Conservation (phyloP, 176 grass and related monocot genomes). For the Themeda triandra region DNA sequence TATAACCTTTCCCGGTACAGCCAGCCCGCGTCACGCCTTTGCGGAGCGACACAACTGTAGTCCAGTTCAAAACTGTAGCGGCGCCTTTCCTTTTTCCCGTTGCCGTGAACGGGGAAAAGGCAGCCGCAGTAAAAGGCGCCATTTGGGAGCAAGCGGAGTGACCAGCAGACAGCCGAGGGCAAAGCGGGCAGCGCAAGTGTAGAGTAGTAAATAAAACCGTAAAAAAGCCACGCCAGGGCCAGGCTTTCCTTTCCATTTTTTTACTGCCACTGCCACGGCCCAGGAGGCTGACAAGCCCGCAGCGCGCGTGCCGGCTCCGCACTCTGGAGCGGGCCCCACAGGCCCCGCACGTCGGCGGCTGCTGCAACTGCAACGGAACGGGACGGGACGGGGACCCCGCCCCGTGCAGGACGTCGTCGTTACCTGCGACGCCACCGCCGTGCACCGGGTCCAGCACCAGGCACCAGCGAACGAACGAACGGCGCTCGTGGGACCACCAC, state of each 20-base stretch:
- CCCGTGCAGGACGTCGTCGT: neutral
- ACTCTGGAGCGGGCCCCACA: neutral
- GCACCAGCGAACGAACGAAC: too few relatives aligned
- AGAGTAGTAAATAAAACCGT: slow-evolving; percentile 13
- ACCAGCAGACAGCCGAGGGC: neutral
- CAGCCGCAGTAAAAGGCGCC: neutral
- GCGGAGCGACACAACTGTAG: neutral
- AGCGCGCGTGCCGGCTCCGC: neutral
- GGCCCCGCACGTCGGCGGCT: neutral
- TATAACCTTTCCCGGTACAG: neutral
- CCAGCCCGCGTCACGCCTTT: neutral
- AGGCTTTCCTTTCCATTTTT: neutral
- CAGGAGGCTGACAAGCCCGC: neutral
- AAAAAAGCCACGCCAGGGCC: neutral
- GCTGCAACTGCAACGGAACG: neutral
- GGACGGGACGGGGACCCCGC: neutral
- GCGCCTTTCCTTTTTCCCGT: neutral
- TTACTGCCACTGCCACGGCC: neutral
- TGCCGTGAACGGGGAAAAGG: neutral
- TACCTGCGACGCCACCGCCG: neutral
- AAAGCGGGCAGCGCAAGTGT: neutral
- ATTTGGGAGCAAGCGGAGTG: slow-evolving; percentile 27
- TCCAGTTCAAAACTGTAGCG: neutral
- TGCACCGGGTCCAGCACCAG: neutral
- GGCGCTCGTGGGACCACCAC: too few relatives aligned